Evolutionary conservation across 2,329 filamentous ascomycete species (phyloP), one percentile per base, ranked within the genome.

Genomic region (Niveomyces coronatus): DNA sequence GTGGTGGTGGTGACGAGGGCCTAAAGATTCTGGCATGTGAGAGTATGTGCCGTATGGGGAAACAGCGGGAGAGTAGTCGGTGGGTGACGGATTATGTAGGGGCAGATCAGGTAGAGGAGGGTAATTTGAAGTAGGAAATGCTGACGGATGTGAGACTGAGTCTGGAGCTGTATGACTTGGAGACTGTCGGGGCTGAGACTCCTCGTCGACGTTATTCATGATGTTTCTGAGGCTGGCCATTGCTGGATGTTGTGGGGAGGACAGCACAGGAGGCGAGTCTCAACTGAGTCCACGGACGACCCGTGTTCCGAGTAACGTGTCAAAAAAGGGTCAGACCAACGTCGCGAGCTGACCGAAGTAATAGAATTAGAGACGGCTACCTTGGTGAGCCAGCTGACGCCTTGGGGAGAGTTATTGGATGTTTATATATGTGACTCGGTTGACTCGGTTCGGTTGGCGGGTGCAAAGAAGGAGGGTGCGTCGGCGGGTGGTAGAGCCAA

Each of bases 181-280:
- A 5, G 31, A 8, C 7, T 10, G 16, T 14, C 13, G 31, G 18
- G 40, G 30, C 16, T 63, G 58, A 43, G 53, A 53, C 45, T 63
- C 59, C 49, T 69, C 68, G 48, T 71, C 67, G 49, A 69, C 65
- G 50, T 63, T 59, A 54, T 74, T 71, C 65, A 75, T 73, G 53
- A 75, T 75, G 50, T 69, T 69, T 50, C 64, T 65, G 47, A 75
- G 63, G 52, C 67, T 71, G 47, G 68, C 63, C 70, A 75, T 74
- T n/a, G n/a, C n/a, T n/a, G n/a, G n/a, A n/a, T n/a, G n/a, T n/a
- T n/a, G n/a, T n/a, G n/a, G n/a, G n/a, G n/a, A n/a, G n/a, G n/a
- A n/a, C n/a, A n/a, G n/a, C n/a, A n/a, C n/a, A n/a, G n/a, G n/a
- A n/a, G n/a, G n/a, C n/a, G n/a, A n/a, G n/a, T n/a, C n/a, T n/a